These are phyloP conservation scores for Scedosporium dehoogii DNA, from an alignment of 2,329 filamentous ascomycete genomes.

Conservation along the genomic window DNA sequence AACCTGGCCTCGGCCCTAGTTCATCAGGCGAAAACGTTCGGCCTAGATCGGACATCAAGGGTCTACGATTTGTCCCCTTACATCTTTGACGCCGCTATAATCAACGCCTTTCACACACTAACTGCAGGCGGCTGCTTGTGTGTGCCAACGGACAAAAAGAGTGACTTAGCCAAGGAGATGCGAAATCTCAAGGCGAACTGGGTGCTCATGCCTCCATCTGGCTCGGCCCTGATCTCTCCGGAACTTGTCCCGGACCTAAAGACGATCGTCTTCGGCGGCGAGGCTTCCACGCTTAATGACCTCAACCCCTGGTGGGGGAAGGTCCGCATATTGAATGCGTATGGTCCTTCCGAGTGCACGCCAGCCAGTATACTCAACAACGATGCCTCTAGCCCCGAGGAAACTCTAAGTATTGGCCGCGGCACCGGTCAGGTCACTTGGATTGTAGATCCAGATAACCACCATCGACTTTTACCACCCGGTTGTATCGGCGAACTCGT, in stretches of 20 bases:
- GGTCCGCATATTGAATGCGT: conserved; percentile 39
- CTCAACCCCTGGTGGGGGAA: conserved; percentile 28
- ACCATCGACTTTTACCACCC: conserved; percentile 34
- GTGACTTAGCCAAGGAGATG: conserved; percentile 25
- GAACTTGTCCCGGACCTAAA: conserved; percentile 34
- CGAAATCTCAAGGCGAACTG: conserved; percentile 43
- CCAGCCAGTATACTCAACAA: conserved; percentile 40
- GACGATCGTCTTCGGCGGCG: conserved; percentile 38
- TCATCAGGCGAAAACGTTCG: conserved; percentile 30
- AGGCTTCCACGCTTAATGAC: conserved; percentile 14
- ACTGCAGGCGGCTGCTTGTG: too few species aligned
- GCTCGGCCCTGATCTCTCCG: conserved; percentile 42
- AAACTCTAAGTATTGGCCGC: conserved; percentile 33
- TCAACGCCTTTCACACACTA: too few species aligned
- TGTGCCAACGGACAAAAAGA: too few species aligned
- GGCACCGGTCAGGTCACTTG: conserved; percentile 37
- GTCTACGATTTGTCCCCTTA: conserved; percentile 40
- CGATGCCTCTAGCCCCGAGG: conserved; percentile 10
- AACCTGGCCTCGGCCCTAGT: conserved; percentile 35
- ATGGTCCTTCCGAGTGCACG: conserved; percentile 31
- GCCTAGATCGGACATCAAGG: conserved; percentile 25
- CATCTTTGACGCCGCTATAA: conserved; percentile 18
- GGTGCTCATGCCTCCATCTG: conserved; percentile 38
- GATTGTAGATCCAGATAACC: conserved; percentile 38
- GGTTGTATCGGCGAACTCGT: conserved; percentile 41